Evolutionary conservation across 805 yeast genomes (phyloP).

Genomic region (Suhomyces canberraensis): DNA sequence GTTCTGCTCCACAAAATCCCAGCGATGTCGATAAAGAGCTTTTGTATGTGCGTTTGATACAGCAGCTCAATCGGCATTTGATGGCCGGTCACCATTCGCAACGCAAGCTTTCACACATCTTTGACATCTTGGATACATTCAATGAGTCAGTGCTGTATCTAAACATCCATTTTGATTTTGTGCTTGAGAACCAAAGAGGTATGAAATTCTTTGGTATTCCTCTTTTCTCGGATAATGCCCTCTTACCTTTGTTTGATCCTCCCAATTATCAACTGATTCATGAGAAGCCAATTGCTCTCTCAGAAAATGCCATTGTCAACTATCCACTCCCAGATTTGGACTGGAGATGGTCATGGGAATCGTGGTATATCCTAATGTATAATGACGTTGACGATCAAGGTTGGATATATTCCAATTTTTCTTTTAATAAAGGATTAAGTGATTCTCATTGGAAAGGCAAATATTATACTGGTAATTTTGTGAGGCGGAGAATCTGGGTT

Average conservation of each 20-base stretch:
- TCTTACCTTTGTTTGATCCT: slow-evolving; percentile 50
- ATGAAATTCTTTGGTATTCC: slow-evolving; percentile 51
- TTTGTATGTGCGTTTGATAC: slow-evolving; percentile 7
- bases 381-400: slow-evolving; percentile 79
- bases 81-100: slow-evolving; percentile 3
- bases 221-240: slow-evolving; percentile 42
- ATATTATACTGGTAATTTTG: slow-evolving; percentile 55
- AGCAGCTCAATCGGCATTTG: slow-evolving; percentile 4
- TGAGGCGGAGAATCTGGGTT: slow-evolving; percentile 66
- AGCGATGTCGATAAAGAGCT: not conserved
- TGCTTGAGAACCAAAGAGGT: slow-evolving; percentile 56
- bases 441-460: slow-evolving; percentile 60
- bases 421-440: slow-evolving; percentile 33
- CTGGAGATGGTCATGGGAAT: slow-evolving; percentile 68
- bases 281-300: slow-evolving; percentile 32
- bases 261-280: slow-evolving; percentile 44
- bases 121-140: slow-evolving; percentile 7
- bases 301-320: slow-evolving; percentile 22
- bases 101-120: slow-evolving; percentile 7
- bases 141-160: slow-evolving; percentile 6
- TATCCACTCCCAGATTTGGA: slow-evolving; percentile 54
- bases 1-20: too few species aligned
- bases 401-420: slow-evolving; percentile 66
- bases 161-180: slow-evolving; percentile 32
- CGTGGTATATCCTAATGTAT: slow-evolving; percentile 73